Evolutionary conservation across 1,284 basidiomycete genomes (phyloP).

Genomic region (Omphalotus olearius): DNA sequence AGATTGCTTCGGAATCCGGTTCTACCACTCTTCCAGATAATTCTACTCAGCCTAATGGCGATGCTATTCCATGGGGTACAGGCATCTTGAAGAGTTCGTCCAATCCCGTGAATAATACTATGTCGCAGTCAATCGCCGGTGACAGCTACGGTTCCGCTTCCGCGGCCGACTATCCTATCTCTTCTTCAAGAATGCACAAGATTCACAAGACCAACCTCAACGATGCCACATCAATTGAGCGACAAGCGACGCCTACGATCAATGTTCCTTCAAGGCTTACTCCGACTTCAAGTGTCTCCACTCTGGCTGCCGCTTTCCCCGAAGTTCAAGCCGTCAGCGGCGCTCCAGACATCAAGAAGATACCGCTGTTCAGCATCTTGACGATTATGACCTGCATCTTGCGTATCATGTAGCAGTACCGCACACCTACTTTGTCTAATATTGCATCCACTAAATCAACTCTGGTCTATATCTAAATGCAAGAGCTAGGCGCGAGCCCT

Average conservation of each 20-base stretch:
- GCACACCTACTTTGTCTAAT: no score
- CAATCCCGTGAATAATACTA: neutral
- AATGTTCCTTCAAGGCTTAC: conserved; percentile 1
- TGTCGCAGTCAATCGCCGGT: neutral
- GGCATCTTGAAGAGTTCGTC: conserved; percentile 7
- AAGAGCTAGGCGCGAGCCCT: no score
- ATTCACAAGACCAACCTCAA: neutral
- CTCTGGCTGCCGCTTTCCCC: no score
- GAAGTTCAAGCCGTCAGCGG: no score
- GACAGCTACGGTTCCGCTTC: neutral
- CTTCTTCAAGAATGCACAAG: conserved; percentile 6
- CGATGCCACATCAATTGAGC: neutral
- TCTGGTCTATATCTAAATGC: no score
- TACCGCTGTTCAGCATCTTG: no score
- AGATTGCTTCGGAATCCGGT: conserved; percentile 14
- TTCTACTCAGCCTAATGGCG: conserved; percentile 29
- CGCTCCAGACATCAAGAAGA: no score
- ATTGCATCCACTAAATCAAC: no score
- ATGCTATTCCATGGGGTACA: conserved; percentile 22
- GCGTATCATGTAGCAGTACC: no score
- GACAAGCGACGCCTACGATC: conserved; percentile 13
- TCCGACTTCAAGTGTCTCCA: no score
- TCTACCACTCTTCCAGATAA: conserved; percentile 24
- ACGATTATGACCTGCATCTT: no score
- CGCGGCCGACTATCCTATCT: neutral